Conservation (phyloP, 805 yeast genomes). For the Metschnikowia reukaufii region DNA sequence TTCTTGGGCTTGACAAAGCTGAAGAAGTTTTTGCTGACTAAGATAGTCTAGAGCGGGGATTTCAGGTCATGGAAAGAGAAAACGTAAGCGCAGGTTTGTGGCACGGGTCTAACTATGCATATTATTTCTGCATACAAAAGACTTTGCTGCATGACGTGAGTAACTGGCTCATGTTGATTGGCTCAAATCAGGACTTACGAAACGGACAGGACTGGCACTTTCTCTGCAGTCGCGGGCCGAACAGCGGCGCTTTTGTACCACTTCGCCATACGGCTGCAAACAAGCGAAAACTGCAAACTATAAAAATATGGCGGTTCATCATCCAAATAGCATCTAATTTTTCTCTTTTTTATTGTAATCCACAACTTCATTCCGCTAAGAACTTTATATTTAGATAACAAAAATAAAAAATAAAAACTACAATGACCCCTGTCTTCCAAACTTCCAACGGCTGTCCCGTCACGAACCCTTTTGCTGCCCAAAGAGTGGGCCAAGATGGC, state of each 20-base stretch:
- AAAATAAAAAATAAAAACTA: too few species aligned
- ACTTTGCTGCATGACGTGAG: slow-evolving; percentile 3
- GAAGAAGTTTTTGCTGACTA: not conserved
- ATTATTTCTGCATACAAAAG: too few species aligned
- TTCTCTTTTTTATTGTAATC: too few species aligned
- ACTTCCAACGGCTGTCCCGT: slow-evolving; percentile 79
- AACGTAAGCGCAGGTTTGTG: not conserved
- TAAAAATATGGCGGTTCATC: not conserved
- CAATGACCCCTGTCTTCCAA: slow-evolving; percentile 60
- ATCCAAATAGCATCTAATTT: not conserved
- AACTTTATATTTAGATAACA: too few species aligned
- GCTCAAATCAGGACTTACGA: slow-evolving; percentile 11
- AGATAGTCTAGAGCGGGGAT: not conserved
- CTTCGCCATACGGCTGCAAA: not conserved
- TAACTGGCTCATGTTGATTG: slow-evolving; percentile 7
- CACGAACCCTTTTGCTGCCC: slow-evolving; percentile 73
- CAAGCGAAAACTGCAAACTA: too few species aligned
- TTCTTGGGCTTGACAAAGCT: not conserved
- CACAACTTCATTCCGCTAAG: too few species aligned
- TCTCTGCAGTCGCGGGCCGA: slow-evolving; percentile 9
- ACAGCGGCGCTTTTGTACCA: not conserved
- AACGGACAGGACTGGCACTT: slow-evolving; percentile 12
- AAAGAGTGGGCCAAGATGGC: slow-evolving; percentile 72
- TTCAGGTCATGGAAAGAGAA: not conserved
- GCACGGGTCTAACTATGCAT: too few species aligned